phyloP scores from a whole-genome alignment of 2,329 filamentous ascomycete genomes.

The Aspergillus udagawae region DNA sequence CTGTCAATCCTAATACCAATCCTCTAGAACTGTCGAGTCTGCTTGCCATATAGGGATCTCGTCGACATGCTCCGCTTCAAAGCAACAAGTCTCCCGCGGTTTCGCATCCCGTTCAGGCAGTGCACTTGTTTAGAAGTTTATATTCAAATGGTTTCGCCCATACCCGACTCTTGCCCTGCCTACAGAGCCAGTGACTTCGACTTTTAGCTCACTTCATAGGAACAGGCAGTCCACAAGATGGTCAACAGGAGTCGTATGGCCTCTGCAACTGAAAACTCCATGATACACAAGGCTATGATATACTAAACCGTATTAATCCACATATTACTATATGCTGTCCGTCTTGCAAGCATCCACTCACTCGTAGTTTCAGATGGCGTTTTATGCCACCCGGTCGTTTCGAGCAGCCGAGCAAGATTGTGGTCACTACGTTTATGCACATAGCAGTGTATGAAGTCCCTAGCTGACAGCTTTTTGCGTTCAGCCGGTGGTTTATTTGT shows the following conservation, averaged over 20 bases:
- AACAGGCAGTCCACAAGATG: background rate
- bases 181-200: background rate
- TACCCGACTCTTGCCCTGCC: background rate
- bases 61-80: background rate
- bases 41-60: background rate
- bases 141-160: background rate
- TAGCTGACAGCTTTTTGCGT: background rate
- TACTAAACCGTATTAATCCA: background rate
- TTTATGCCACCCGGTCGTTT: no score
- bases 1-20: background rate
- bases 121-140: background rate
- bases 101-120: background rate
- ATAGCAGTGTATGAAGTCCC: no score
- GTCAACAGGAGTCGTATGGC: background rate
- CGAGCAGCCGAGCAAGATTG: no score
- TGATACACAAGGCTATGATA: background rate
- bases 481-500: background rate
- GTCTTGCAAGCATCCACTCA: no score
- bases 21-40: background rate
- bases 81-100: background rate
- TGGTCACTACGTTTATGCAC: no score
- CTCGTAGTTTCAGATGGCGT: no score
- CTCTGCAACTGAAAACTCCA: background rate
- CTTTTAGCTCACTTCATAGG: background rate
- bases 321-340: no score